Base-by-base conservation (phyloP, 1,284 basidiomycete genomes). In the Leccinum subrobustum region DNA sequence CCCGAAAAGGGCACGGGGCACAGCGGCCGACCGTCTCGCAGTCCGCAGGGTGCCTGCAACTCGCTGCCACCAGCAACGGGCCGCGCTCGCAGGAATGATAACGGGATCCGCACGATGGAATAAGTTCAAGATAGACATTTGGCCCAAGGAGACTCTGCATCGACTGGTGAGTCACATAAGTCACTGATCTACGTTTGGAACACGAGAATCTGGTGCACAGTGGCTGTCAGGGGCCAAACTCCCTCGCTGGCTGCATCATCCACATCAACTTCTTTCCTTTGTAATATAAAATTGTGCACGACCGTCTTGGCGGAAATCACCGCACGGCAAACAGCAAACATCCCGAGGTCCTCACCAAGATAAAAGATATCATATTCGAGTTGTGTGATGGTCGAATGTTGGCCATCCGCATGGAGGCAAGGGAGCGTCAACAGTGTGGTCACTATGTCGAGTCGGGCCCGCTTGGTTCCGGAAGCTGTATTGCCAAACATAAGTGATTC, bases 341-440 rank as follows among this genome's bases (percentile, higher is more conserved):
- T 71, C 57, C 71, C 71, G 27, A 64, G 42, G 4, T 52, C 53
- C 2, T 54, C 52, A 29, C 74, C 74, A 23, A 74, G 72, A 59
- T 65, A 75, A 51, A 69, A 63, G 9, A 73, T 70, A 33, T 74
- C 74, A 33, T 73, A 76, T 47, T 72, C 54, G n/a, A 73, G 25
- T 31, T 64, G 61, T 3, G 59, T 63, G 39, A 47, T 42, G 3
- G 27, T 53, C 6, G 53, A 48, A 50, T n/a, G 42, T 52, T 52
- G 47, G 3, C 18, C 31, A 23, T 63, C 51, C 37, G 52, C 58
- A 47, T 73, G 73, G 33, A 72, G 63, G 16, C 62, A 11, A 48
- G 73, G 69, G 29, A 75, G 67, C 0, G 59, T 54, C 18, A 74
- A 53, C 18, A 75, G 51, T 9, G 67, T 58, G 8, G 65, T 64